Evolutionary conservation across 2,329 filamentous ascomycete species (phyloP).

Genomic region (Pseudogymnoascus sp.): DNA sequence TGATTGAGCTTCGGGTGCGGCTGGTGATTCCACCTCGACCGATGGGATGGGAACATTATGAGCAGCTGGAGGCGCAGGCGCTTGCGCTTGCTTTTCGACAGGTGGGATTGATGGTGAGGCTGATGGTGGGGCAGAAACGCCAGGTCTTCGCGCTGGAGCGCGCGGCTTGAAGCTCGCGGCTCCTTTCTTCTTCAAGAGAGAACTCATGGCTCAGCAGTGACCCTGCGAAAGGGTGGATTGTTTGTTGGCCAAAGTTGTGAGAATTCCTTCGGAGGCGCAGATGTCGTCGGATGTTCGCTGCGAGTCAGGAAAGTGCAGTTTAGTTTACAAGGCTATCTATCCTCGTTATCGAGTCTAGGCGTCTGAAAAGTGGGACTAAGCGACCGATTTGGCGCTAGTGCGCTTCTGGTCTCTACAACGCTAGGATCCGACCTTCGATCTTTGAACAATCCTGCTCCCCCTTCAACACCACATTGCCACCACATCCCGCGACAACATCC

Average conservation of each 20-base stretch:
- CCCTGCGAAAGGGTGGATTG: not conserved
- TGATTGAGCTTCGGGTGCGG: constrained; percentile 31
- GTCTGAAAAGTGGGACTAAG: constrained; percentile 3
- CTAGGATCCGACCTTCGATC: constrained; percentile 6
- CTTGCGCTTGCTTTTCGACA: constrained; percentile 32
- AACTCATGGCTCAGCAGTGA: constrained; percentile 43
- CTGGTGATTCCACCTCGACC: not conserved
- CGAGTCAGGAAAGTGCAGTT: not conserved
- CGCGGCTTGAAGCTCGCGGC: constrained; percentile 64
- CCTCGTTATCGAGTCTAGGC: not conserved
- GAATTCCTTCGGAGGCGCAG: not conserved
- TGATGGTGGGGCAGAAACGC: constrained; percentile 31
- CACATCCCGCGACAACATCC: not conserved
- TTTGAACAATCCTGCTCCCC: constrained; percentile 5
- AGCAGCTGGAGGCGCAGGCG: constrained; percentile 19
- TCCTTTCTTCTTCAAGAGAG: constrained; percentile 61
- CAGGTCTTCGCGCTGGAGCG: constrained; percentile 48
- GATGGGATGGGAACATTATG: not conserved
- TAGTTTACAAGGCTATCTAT: constrained; percentile 3
- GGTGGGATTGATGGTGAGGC: constrained; percentile 33
- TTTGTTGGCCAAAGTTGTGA: not conserved
- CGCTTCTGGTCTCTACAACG: constrained; percentile 3
- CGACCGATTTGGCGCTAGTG: not conserved
- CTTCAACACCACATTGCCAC: constrained; percentile 1
- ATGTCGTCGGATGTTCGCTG: constrained; percentile 1